Evolutionary conservation across 192 early-diverging fungal genomes (phyloP).

Genomic region (Backusella tarrabulga): DNA sequence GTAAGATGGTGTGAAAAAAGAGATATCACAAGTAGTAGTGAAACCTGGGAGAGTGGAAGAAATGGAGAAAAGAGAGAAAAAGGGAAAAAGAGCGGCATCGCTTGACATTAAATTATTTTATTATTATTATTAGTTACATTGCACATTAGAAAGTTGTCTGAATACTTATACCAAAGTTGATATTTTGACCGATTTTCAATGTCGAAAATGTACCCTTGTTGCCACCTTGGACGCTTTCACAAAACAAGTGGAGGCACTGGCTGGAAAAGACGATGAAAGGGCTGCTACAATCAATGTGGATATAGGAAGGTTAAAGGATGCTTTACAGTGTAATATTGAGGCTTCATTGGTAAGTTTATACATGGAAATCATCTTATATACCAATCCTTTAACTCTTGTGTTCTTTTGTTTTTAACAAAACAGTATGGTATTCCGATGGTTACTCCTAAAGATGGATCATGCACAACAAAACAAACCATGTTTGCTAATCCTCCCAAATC

Average conservation of each 20-base stretch:
- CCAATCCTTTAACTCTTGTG: neutral
- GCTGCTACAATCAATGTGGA: conserved; percentile 21
- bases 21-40: no score
- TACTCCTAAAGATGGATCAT: conserved; percentile 23
- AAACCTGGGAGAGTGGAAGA: neutral
- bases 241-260: conserved; percentile 18
- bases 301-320: conserved; percentile 41
- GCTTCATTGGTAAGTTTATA: conserved; percentile 40
- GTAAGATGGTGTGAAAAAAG: conserved; percentile 10
- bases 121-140: conserved; percentile 33
- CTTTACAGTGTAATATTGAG: conserved; percentile 42
- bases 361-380: neutral
- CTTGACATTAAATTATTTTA: neutral
- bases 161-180: conserved; percentile 64
- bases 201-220: conserved; percentile 58
- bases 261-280: conserved; percentile 16
- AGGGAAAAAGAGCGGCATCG: neutral
- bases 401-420: neutral
- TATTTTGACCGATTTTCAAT: conserved; percentile 64
- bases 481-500: conserved; percentile 82
- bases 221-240: conserved; percentile 42
- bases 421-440: conserved; percentile 35
- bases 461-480: conserved; percentile 78
- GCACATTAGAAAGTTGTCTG: conserved; percentile 64
- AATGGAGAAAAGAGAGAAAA: conserved; percentile 23